Evolutionary conservation across 2,329 filamentous ascomycete genomes (phyloP), one percentile per base, ranked within the genome.

Genomic region (Aspergillus chevalieri): DNA sequence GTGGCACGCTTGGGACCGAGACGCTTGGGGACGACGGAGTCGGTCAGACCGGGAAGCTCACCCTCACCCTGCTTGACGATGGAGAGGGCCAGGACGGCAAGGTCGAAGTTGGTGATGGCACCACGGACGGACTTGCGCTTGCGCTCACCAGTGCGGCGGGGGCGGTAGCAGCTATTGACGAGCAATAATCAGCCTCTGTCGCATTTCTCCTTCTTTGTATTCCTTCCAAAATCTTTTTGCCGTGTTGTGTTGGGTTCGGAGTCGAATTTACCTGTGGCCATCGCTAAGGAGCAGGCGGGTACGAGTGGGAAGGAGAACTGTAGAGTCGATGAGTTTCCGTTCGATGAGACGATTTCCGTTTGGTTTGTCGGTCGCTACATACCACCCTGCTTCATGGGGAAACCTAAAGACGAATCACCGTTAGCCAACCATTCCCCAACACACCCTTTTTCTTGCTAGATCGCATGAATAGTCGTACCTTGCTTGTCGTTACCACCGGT

Each of bases 401-500:
- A 98, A 82, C 93, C 70, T 72, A 48, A 44, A 42, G 52, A 39
- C 3, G 39, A 47, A 51, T 44, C 22, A 6, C 39, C 50, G 63
- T 70, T 52, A 70, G 67, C 55, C 48, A 38, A 9, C n/a, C 6
- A 38, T 38, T 19, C n/a, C 2, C 9, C 17, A 47, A 30, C 22
- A 28, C 15, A 49, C 30, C 19, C 34, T 39, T 19, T 19, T 51
- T 51, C 45, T 47, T 46, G 17, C 36, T n/a, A 39, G 6, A 12
- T 4, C 26, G 26, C 9, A 30, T 30, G 26, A 12, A 30, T 30
- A 12, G 19, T 43, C 67, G 58, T 71, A 72, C 69, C 93, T 84
- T 98, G 94, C 89, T 98, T 98, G 88, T 98, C 93, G 87, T 98
- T 98, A 74, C 94, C 93, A 73, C 93, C 94, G 70, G 93, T 98